Conservation (phyloP, 140 eudicot genomes). For the Flaveria floridana region DNA sequence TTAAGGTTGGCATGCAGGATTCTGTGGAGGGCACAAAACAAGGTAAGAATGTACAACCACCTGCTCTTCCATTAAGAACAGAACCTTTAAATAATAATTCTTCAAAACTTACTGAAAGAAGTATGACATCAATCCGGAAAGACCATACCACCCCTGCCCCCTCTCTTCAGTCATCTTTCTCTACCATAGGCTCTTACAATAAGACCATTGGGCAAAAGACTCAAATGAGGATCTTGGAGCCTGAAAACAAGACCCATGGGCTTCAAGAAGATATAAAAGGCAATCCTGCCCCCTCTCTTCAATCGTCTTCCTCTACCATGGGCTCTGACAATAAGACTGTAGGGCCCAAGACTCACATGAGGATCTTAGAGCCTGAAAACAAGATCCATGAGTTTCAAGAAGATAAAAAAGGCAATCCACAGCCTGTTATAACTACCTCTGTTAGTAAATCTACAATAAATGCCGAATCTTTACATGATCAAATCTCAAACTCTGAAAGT, state of each 20-base stretch:
- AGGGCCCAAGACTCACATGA: conserved; percentile 27
- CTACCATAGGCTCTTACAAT: conserved; percentile 42
- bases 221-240: conserved; percentile 26
- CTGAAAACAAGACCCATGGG: conserved; percentile 22
- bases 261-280: conserved; percentile 28
- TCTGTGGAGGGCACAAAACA: conserved; percentile 29
- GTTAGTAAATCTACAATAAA: conserved; percentile 25
- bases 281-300: conserved; percentile 41
- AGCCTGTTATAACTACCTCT: conserved; percentile 29
- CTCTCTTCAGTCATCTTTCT: conserved; percentile 43
- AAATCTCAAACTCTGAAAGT: conserved; percentile 20
- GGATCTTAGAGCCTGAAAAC: conserved; percentile 31
- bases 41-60: conserved; percentile 27
- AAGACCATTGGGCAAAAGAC: conserved; percentile 31
- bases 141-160: conserved; percentile 39
- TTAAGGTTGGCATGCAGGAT: conserved; percentile 50
- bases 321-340: conserved; percentile 34
- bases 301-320: conserved; percentile 47
- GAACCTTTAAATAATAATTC: conserved; percentile 28
- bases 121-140: conserved; percentile 45
- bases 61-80: conserved; percentile 26
- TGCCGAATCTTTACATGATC: conserved; percentile 24
- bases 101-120: conserved; percentile 44
- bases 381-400: conserved; percentile 25
- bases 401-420: conserved; percentile 29